Conservation (phyloP, 148 eudicot genomes). For the Chenopodium suecicum region DNA sequence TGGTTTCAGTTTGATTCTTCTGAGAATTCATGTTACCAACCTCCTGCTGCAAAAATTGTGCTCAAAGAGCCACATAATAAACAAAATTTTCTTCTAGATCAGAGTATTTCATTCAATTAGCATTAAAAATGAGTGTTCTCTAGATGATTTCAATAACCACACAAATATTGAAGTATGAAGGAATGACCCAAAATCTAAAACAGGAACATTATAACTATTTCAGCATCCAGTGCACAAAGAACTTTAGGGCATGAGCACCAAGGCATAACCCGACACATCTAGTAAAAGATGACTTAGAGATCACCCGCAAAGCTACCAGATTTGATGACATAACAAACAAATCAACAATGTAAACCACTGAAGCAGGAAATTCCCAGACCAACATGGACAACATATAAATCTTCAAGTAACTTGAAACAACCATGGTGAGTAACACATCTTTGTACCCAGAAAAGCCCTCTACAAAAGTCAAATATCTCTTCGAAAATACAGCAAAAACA, state of each 20-base stretch:
- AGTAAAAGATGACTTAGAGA: constrained; percentile 46
- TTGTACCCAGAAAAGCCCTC: constrained; percentile 41
- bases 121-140: background rate
- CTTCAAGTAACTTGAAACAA: constrained; percentile 77
- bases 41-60: background rate
- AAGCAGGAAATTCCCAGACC: constrained; percentile 87
- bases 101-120: background rate
- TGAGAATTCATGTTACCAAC: constrained; percentile 35
- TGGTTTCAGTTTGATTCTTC: constrained; percentile 33
- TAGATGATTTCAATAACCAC: background rate
- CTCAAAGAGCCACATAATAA: background rate
- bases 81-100: background rate
- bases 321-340: constrained; percentile 78
- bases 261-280: constrained; percentile 62
- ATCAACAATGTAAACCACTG: constrained; percentile 57
- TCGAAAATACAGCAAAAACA: constrained; percentile 37
- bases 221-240: constrained; percentile 42
- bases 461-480: constrained; percentile 38
- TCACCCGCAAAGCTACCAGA: constrained; percentile 68
- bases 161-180: background rate
- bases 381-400: constrained; percentile 61
- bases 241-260: constrained; percentile 58
- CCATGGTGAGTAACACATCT: constrained; percentile 52
- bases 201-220: constrained; percentile 17
- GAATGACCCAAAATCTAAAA: background rate